Base-by-base conservation (phyloP, 2,329 filamentous ascomycete genomes). In the Xylaria sp. region DNA sequence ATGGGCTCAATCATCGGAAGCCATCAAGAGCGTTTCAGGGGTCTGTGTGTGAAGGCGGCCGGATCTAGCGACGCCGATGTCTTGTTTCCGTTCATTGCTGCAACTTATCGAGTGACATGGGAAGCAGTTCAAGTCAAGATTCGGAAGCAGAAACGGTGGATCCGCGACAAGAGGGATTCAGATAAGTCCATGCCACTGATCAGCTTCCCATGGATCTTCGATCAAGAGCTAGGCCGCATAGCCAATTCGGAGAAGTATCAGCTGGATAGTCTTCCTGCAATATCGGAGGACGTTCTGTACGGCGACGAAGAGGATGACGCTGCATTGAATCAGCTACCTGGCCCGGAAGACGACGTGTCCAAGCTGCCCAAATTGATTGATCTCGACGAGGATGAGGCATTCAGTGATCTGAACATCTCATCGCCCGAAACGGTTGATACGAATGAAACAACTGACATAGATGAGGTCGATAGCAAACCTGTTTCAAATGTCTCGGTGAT, bases 121-220 rank as follows among this genome's bases (percentile, higher is more conserved):
- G 79, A 87, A 55, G 86, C 96, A 69, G 80, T 90, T 37, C 78
- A 80, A 13, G 75, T 79, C 34, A 87, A 87, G 0, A 72, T 88
- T 3, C 73, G 77, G 34, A 18, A 81, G 85, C 66, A 69, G 60
- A 49, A 62, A 10, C 23, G 61, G 52, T 64, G 60, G 23, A 59
- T 65, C 9, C 74, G 67, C 0, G 75, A 73, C 62, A 34, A 5
- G 13, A 67, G 69, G 75, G 73, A 9, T 68, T 78, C 1, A 77
- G 77, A 7, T 75, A 77, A 1, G 49, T 46, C 48, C 13, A 88
- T 92, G 80, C 93, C 94, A 0, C 77, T 97, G 7, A 94, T 97
- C 67, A 94, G 88, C 60, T 97, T 97, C 67, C 93, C 94, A 0
- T 99, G 94, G 94, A 78, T 97, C 1, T 96, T 97, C 64, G 80